These are phyloP conservation scores for Aspergillus melleus DNA, from an alignment of 2,329 filamentous ascomycete species.

Conservation along the genomic window DNA sequence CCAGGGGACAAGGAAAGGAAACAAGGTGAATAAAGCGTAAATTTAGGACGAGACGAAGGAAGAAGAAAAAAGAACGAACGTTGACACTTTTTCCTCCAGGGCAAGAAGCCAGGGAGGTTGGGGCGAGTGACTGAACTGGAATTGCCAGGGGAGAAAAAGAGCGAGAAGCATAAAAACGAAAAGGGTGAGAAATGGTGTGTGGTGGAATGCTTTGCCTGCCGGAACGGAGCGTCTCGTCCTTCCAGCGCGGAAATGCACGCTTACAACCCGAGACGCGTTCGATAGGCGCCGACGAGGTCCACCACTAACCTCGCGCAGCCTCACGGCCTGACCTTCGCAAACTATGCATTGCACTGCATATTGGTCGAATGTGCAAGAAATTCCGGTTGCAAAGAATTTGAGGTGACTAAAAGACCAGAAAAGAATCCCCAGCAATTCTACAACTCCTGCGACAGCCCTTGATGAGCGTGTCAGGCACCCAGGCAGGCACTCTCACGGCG, in stretches of 20 bases:
- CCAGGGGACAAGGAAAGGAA: conserved; percentile 15
- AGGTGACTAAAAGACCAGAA: not conserved
- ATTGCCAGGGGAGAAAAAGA: conserved; percentile 20
- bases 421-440: not conserved
- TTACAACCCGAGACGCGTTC: conserved; percentile 43
- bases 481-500: conserved; percentile 9
- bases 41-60: conserved; percentile 13
- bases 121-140: conserved; percentile 22
- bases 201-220: conserved; percentile 33
- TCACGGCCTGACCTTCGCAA: conserved; percentile 13
- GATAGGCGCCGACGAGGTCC: conserved; percentile 40
- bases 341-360: conserved; percentile 17
- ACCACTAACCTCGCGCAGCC: conserved; percentile 26
- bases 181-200: conserved; percentile 28
- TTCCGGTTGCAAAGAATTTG: not conserved
- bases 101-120: conserved; percentile 22
- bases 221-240: conserved; percentile 35
- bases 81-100: conserved; percentile 17
- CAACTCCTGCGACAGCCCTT: not conserved
- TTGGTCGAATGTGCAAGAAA: conserved; percentile 2
- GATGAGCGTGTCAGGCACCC: not conserved
- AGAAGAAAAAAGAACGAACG: conserved; percentile 20
- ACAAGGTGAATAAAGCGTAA: conserved; percentile 13
- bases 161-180: conserved; percentile 26
- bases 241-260: conserved; percentile 42